Conservation (phyloP, 441 rosid genomes). For the Capsella rubella region DNA sequence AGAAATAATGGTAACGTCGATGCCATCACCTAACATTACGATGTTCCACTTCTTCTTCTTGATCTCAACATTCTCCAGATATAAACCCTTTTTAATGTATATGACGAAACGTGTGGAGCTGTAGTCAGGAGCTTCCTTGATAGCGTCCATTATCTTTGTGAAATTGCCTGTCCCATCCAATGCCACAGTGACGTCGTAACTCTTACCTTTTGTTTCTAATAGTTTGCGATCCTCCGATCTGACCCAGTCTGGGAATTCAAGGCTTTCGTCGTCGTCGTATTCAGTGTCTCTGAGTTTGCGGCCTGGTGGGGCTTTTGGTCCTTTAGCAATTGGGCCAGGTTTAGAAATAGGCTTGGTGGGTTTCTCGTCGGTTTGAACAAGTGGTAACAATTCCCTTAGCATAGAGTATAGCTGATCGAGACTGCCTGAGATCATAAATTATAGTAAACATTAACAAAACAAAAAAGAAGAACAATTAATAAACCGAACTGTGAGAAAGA, state of each 20-base stretch:
- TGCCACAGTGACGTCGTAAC: constrained; percentile 68
- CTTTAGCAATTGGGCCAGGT: constrained; percentile 36
- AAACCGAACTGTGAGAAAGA: background rate
- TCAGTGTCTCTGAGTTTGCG: constrained; percentile 14
- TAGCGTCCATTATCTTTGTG: constrained; percentile 73
- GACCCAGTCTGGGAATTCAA: constrained; percentile 69
- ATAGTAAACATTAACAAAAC: too few species aligned
- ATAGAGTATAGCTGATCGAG: constrained; percentile 64
- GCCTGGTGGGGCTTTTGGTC: constrained; percentile 40
- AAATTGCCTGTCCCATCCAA: constrained; percentile 81
- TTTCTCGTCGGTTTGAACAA: constrained; percentile 52
- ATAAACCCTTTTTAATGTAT: constrained; percentile 75
- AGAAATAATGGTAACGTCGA: constrained; percentile 66
- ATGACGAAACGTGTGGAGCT: constrained; percentile 61
- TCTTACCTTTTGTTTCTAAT: constrained; percentile 52
- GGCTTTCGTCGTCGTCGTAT: constrained; percentile 5
- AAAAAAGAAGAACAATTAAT: too few species aligned
- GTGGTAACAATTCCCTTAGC: constrained; percentile 58
- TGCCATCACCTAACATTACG: constrained; percentile 91
- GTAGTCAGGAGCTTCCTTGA: constrained; percentile 69
- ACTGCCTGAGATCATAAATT: constrained; percentile 39
- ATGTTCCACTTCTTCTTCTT: constrained; percentile 97
- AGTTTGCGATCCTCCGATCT: constrained; percentile 58
- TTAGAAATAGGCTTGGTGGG: constrained; percentile 40
- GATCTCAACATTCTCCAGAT: constrained; percentile 82